Conservation (phyloP, 208 protist species). For the Trypanosoma scelopori region DNA sequence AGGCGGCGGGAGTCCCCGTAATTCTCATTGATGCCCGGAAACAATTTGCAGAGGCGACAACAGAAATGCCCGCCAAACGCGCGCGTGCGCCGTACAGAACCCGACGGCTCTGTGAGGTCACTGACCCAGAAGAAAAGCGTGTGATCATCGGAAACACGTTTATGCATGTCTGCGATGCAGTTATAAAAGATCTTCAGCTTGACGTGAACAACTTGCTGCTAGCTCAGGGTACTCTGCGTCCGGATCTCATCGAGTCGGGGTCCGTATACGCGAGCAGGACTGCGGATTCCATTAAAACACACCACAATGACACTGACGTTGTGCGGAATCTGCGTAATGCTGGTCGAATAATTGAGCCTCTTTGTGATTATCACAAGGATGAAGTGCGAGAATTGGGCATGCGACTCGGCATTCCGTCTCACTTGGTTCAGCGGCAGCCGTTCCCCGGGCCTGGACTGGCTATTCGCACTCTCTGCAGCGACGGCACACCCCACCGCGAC, state of each 20-base stretch:
- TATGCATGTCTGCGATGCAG: slow-evolving; percentile 90
- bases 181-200: slow-evolving; percentile 69
- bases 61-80: slow-evolving; percentile 52
- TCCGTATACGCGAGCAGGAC: slow-evolving; percentile 77
- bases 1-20: slow-evolving; percentile 68
- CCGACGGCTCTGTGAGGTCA: slow-evolving; percentile 56
- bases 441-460: slow-evolving; percentile 98
- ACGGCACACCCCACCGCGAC: slow-evolving; percentile 63
- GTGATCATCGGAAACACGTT: slow-evolving; percentile 99
- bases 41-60: slow-evolving; percentile 83
- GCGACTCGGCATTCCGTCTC: slow-evolving; percentile 90
- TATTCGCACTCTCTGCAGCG: slow-evolving; percentile 94
- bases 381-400: slow-evolving; percentile 95
- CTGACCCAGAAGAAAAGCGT: slow-evolving; percentile 93
- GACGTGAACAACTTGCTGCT: slow-evolving; percentile 73
- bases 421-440: slow-evolving; percentile 92
- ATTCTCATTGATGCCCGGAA: slow-evolving; percentile 65
- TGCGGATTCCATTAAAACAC: slow-evolving; percentile 97
- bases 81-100: slow-evolving; percentile 60
- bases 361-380: slow-evolving; percentile 98
- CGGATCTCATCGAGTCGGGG: slow-evolving; percentile 97
- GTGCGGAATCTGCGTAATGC: slow-evolving; percentile 92
- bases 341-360: slow-evolving; percentile 96
- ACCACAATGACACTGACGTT: slow-evolving; percentile 98
- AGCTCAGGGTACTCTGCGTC: slow-evolving; percentile 95